phyloP scores from a whole-genome alignment of 31 red algal genomes.

The Asparagopsis taxiformis region DNA sequence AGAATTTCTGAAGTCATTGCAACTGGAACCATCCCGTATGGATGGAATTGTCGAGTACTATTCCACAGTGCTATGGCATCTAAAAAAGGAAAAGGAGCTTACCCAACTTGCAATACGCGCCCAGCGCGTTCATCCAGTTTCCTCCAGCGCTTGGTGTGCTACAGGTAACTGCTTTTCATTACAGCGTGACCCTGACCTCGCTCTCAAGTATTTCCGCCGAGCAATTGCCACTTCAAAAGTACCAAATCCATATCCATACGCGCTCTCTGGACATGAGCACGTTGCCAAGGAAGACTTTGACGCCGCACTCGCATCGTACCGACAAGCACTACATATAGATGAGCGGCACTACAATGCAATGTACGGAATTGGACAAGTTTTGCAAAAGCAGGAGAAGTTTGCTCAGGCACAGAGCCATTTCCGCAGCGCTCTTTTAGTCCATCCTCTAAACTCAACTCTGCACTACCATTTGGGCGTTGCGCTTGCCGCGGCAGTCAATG shows the following conservation, averaged over 20 bases:
- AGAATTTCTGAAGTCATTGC: constrained; percentile 63
- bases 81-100: constrained; percentile 74
- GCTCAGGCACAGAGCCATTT: constrained; percentile 72
- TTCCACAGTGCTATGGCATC: constrained; percentile 93
- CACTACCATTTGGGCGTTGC: constrained; percentile 90
- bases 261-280: constrained; percentile 90
- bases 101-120: constrained; percentile 60
- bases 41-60: constrained; percentile 87
- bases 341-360: constrained; percentile 82
- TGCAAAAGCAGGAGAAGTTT: constrained; percentile 91
- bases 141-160: constrained; percentile 81
- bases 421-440: constrained; percentile 70
- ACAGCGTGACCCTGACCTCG: constrained; percentile 83
- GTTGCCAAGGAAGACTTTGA: constrained; percentile 84
- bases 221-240: constrained; percentile 46
- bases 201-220: constrained; percentile 76
- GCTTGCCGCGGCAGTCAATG: constrained; percentile 37
- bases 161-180: constrained; percentile 90
- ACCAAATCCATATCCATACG: constrained; percentile 78
- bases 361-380: constrained; percentile 95
- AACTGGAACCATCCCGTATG: constrained; percentile 49
- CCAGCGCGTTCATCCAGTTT: constrained; percentile 46
- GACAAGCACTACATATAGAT: constrained; percentile 81
- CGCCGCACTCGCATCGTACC: constrained; percentile 68
- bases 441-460: constrained; percentile 77